These are phyloP conservation scores for Canna indica DNA, from an alignment of 176 grass and related monocot genomes.

Conservation along the genomic window DNA sequence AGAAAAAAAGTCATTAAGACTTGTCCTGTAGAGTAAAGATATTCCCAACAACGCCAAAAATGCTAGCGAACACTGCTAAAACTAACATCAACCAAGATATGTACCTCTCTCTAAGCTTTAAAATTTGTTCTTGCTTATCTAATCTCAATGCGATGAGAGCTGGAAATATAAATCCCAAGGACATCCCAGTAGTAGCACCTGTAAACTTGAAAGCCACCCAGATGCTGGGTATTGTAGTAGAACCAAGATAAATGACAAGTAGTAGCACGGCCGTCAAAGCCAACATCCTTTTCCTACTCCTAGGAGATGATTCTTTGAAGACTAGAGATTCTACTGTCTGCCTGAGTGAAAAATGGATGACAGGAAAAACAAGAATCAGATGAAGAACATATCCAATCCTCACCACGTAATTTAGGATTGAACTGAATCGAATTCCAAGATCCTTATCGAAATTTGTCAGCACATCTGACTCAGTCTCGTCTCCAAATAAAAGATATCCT, in stretches of 20 bases:
- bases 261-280: slow-evolving; percentile 63
- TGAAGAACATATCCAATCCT: slow-evolving; percentile 93
- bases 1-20: slow-evolving; percentile 32
- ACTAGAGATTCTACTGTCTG: slow-evolving; percentile 71
- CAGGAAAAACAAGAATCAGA: slow-evolving; percentile 79
- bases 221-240: slow-evolving; percentile 82
- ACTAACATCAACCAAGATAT: slow-evolving; percentile 54
- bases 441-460: slow-evolving; percentile 97
- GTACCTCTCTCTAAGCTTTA: slow-evolving; percentile 39
- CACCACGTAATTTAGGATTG: slow-evolving; percentile 73
- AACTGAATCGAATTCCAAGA: slow-evolving; percentile 83
- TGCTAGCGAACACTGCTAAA: slow-evolving; percentile 46
- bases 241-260: slow-evolving; percentile 61
- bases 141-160: slow-evolving; percentile 58
- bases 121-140: slow-evolving; percentile 49
- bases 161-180: slow-evolving; percentile 81
- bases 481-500: slow-evolving; percentile 65
- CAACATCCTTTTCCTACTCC: slow-evolving; percentile 52
- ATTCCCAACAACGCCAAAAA: slow-evolving; percentile 61
- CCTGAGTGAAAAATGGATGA: slow-evolving; percentile 87
- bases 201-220: slow-evolving; percentile 99
- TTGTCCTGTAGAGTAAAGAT: slow-evolving; percentile 63
- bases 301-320: slow-evolving; percentile 31
- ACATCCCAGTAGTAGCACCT: slow-evolving; percentile 65
- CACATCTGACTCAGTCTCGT: slow-evolving; percentile 80